These are phyloP conservation scores for Volvox reticuliferus DNA, from an alignment of 139 green algal genomes.

Conservation along the genomic window DNA sequence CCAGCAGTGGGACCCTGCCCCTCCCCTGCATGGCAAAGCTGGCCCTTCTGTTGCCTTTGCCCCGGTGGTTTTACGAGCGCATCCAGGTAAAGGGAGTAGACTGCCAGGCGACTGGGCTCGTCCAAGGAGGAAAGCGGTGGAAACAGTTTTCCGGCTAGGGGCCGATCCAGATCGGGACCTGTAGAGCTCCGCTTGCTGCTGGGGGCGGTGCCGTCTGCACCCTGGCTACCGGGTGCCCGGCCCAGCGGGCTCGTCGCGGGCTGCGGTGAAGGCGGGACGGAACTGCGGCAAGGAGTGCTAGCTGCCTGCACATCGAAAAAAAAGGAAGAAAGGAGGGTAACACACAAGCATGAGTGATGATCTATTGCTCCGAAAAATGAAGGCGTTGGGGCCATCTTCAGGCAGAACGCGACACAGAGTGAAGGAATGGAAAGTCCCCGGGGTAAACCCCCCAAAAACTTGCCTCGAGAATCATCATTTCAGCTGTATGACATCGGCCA, in stretches of 20 bases:
- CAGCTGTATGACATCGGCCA: too few species aligned
- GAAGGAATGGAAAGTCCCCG: too few species aligned
- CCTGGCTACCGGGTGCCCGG: too few species aligned
- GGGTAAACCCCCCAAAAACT: too few species aligned
- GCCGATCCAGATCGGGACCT: not conserved
- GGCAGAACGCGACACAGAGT: too few species aligned
- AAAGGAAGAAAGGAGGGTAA: not conserved
- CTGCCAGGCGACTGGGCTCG: not conserved
- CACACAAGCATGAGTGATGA: too few species aligned
- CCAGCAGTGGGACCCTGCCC: not conserved
- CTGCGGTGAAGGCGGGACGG: not conserved
- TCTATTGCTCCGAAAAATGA: too few species aligned
- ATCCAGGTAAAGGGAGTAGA: conserved; percentile 11
- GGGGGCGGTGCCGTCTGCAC: not conserved
- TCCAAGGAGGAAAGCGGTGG: conserved; percentile 8
- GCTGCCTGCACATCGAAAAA: too few species aligned
- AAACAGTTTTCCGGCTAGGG: not conserved
- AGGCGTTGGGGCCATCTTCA: too few species aligned
- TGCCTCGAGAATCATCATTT: too few species aligned
- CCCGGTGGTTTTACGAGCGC: not conserved
- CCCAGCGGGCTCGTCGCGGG: not conserved
- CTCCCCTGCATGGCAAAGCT: not conserved
- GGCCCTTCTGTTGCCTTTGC: not conserved
- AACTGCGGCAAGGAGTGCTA: not conserved
- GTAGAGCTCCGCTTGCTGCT: not conserved